Percentiles rank a stretch among this genome's conserved stretches.
Evolutionary conservation across 805 yeast genomes (phyloP).

Genomic region (Yarrowia porcina): DNA sequence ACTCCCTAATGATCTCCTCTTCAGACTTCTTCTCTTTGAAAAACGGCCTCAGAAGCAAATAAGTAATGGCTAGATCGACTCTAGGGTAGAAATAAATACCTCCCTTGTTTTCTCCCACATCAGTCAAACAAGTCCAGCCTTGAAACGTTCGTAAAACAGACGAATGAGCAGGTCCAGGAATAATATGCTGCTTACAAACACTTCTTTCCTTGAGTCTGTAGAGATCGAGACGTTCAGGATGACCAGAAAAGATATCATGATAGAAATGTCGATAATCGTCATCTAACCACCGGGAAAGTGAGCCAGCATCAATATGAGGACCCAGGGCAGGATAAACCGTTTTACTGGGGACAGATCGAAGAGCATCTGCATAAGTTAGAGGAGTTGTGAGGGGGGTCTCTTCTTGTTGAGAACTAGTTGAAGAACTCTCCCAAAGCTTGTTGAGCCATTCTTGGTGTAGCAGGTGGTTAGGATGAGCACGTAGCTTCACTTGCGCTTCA

Average conservation of each 20-base stretch:
- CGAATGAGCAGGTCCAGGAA: neutral
- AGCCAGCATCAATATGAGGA: neutral
- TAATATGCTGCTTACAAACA: neutral
- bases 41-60: neutral
- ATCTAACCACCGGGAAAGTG: neutral
- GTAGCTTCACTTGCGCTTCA: neutral
- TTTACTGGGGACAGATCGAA: neutral
- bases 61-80: neutral
- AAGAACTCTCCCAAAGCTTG: neutral
- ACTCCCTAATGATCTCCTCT: neutral
- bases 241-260: neutral
- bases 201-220: neutral
- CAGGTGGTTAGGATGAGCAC: neutral
- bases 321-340: neutral
- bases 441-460: neutral
- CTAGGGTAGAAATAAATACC: neutral
- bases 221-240: neutral
- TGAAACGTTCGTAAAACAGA: neutral
- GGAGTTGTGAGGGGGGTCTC: neutral
- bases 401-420: neutral
- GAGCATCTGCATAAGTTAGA: conserved; percentile 1
- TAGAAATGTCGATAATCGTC: neutral
- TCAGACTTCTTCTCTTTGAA: neutral
- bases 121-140: conserved; percentile 12
- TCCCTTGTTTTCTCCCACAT: neutral